Conservation (phyloP, 192 early-diverging fungal genomes). For the Gamsiella multidivaricata region DNA sequence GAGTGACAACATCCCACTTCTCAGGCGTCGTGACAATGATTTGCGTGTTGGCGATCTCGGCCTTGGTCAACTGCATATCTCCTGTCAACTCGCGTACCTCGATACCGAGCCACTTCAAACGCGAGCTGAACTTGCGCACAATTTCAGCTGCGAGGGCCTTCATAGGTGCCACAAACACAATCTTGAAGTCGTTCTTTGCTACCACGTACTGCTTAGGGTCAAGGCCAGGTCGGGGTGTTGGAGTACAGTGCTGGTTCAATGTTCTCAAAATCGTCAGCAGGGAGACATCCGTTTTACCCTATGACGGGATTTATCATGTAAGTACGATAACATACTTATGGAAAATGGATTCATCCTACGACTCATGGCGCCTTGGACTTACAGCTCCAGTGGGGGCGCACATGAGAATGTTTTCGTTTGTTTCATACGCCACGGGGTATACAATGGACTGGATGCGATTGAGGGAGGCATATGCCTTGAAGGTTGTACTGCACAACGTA, state of each 20-base stretch:
- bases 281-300: constrained; percentile 98
- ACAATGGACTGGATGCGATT: constrained; percentile 98
- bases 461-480: constrained; percentile 86
- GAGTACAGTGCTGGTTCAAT: constrained; percentile 77
- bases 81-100: constrained; percentile 93
- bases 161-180: constrained; percentile 98
- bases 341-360: no score
- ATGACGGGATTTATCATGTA: no score
- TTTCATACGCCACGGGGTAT: constrained; percentile 90
- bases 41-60: constrained; percentile 92
- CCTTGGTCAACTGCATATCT: constrained; percentile 98
- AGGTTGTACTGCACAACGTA: constrained; percentile 77
- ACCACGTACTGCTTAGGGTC: constrained; percentile 67
- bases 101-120: constrained; percentile 87
- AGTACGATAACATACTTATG: no score
- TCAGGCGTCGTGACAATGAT: constrained; percentile 99
- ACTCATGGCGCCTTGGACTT: constrained; percentile 56
- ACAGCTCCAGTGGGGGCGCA: constrained; percentile 97
- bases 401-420: constrained; percentile 98
- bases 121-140: constrained; percentile 88
- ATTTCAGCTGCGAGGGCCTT: constrained; percentile 98
- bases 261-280: constrained; percentile 92
- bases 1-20: constrained; percentile 99
- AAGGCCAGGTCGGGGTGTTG: constrained; percentile 57
- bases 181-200: constrained; percentile 93